Base-by-base conservation (phyloP, 2,329 filamentous ascomycete species). In the Ramularia endophylla region DNA sequence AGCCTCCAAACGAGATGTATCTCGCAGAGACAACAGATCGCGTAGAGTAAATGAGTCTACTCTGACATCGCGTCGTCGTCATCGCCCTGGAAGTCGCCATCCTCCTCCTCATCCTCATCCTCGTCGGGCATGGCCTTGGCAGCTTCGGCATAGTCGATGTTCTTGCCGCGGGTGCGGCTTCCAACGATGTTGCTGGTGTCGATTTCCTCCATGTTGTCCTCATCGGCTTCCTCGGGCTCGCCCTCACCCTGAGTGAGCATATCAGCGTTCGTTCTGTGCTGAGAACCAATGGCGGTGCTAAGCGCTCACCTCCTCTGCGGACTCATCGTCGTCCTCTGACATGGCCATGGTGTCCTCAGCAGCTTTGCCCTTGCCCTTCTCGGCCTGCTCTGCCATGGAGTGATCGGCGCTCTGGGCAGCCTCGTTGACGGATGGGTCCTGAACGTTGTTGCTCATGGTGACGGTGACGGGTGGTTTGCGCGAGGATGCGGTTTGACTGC, bases 111-210 rank as follows among this genome's bases (percentile, higher is more conserved):
- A 11, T 87, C 85, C 4, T 89, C 85, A 6, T 85, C 81, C n/a
- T 80, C 78, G 50, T 74, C 78, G 34, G 78, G 80, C 56, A 85
- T 77, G 66, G 94, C 81, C 67, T 85, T 75, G 18, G 87, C 87
- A 15, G 89, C 89, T 72, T 94, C 88, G 59, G 85, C 84, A 69
- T 87, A 97, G 74, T 97, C 87, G 64, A 97, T 95, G 60, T 81
- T 77, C 67, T 87, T 86, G 62, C 89, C 89, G 60, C 90, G 90
- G 50, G 90, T 97, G 66, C 92, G 90, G 51, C 74, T 77, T 44
- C 70, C 65, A 61, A 97, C 81, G 65, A 97, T 94, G 76, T 97
- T 97, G 64, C 78, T 78, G 43, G 78, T 72, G 63, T 94, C 87
- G 64, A 98, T 95, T 69, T 90, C 89, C 63, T 94, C 86, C 74